Evolutionary conservation across 1,139 yeast species (phyloP).

Genomic region (Yarrowia galli): DNA sequence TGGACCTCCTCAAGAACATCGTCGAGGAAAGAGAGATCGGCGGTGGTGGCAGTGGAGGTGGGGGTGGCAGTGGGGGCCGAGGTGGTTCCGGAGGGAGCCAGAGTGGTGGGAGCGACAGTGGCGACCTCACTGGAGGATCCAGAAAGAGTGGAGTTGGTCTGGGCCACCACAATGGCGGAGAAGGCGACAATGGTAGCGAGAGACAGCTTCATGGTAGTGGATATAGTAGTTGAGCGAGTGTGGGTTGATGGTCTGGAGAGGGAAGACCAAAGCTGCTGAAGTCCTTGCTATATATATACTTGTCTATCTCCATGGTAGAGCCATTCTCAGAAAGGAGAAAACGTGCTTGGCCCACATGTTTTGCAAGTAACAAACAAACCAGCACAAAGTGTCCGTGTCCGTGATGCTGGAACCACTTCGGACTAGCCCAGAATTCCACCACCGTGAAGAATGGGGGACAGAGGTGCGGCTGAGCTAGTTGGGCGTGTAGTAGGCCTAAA

Average conservation of each 20-base stretch:
- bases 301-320: too few species aligned
- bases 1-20: background rate
- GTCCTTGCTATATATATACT: background rate
- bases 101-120: background rate
- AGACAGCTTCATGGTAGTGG: background rate
- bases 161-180: background rate
- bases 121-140: background rate
- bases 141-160: background rate
- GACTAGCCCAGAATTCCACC: too few species aligned
- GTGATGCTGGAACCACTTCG: too few species aligned
- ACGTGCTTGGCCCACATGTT: too few species aligned
- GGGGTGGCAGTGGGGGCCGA: background rate
- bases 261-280: too few species aligned
- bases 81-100: background rate
- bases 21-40: background rate
- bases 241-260: background rate
- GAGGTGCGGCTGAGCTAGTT: too few species aligned
- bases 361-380: too few species aligned
- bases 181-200: background rate
- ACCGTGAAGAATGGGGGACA: too few species aligned
- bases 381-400: too few species aligned
- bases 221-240: background rate
- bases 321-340: too few species aligned
- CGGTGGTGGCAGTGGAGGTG: background rate
- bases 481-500: too few species aligned